These are phyloP conservation scores for Cryphonectria nitschkei DNA, from an alignment of 2,329 filamentous ascomycete genomes.

Conservation along the genomic window DNA sequence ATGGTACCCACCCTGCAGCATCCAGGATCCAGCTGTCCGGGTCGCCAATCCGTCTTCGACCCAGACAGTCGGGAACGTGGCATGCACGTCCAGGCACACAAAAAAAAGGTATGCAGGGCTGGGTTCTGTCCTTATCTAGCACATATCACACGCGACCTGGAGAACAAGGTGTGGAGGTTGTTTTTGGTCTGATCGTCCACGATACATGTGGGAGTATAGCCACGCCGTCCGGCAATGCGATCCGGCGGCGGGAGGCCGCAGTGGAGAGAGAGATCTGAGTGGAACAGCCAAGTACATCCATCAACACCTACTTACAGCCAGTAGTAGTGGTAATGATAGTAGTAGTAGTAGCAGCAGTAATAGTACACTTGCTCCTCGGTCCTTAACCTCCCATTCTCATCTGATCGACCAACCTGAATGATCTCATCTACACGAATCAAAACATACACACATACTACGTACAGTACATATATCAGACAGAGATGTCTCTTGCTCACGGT, in stretches of 20 bases:
- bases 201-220: background rate
- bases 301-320: no score
- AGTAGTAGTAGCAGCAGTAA: no score
- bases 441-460: no score
- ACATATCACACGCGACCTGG: background rate
- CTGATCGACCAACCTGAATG: no score
- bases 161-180: background rate
- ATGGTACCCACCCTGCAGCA: background rate
- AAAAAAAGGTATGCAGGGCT: background rate
- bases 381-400: background rate
- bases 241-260: background rate
- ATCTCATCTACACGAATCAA: no score
- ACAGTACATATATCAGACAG: background rate
- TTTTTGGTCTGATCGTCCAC: background rate
- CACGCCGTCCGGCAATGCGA: background rate
- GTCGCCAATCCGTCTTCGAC: background rate
- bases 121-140: background rate
- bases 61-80: background rate
- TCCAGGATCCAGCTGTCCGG: background rate
- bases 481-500: conserved; percentile 3
- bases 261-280: background rate
- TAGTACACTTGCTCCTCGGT: no score
- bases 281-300: background rate
- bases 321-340: no score
- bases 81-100: background rate